These are phyloP conservation scores for Mucor circinelloides DNA, from an alignment of 371 early-diverging fungal genomes.

Conservation along the genomic window DNA sequence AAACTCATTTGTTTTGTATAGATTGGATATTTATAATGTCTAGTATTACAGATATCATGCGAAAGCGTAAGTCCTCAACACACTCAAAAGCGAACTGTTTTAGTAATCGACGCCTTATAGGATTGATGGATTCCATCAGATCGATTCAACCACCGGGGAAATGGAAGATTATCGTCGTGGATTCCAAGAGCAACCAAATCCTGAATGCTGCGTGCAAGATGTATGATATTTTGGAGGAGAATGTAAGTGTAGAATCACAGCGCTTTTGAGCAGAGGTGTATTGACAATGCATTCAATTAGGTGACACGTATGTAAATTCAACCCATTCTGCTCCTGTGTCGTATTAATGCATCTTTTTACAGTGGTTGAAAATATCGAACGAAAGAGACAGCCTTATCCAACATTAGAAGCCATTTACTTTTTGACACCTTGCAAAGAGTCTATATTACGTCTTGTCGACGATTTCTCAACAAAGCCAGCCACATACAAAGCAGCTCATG, in stretches of 20 bases:
- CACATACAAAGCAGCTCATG: conserved; percentile 80
- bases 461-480: conserved; percentile 70
- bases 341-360: not conserved
- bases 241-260: conserved; percentile 66
- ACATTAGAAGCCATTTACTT: conserved; percentile 92
- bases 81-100: not conserved
- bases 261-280: not conserved
- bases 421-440: conserved; percentile 81
- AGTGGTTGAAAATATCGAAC: conserved; percentile 80
- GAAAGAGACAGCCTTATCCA: conserved; percentile 82
- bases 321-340: not conserved
- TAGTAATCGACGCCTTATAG: conserved; percentile 31
- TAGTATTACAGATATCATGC: conserved; percentile 35
- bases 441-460: conserved; percentile 77
- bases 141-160: conserved; percentile 67
- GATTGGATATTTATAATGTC: conserved; percentile 11
- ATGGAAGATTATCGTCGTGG: conserved; percentile 94
- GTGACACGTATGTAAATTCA: conserved; percentile 31
- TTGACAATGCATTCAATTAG: conserved; percentile 8
- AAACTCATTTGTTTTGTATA: not conserved
- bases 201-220: conserved; percentile 87
- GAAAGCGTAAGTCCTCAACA: conserved; percentile 31
- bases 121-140: conserved; percentile 69
- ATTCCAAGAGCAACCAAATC: conserved; percentile 79
- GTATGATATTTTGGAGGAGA: conserved; percentile 93